Percentiles rank a stretch among this genome's conserved stretches.
These are phyloP conservation scores for Amanita rubescens DNA, from an alignment of 768 basidiomycete genomes.

Conservation along the genomic window DNA sequence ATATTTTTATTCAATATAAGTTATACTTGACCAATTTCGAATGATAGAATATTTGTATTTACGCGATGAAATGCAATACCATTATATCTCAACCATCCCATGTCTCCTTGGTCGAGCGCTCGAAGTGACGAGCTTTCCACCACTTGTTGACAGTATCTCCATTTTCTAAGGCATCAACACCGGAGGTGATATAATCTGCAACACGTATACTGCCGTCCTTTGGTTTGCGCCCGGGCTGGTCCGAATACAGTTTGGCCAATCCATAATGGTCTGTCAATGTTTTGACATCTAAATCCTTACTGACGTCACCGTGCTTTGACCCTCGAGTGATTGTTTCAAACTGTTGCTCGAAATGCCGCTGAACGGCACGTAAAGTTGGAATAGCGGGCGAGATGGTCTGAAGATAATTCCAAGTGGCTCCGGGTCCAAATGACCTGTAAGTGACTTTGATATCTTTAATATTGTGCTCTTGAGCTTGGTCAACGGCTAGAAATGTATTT, in stretches of 20 bases:
- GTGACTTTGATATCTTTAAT: conserved; percentile 30
- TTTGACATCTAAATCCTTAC: not conserved
- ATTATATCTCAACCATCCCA: too few species aligned
- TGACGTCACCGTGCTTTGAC: not conserved
- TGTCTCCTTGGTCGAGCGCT: not conserved
- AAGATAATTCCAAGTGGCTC: not conserved
- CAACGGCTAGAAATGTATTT: conserved; percentile 19
- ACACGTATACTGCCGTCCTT: not conserved
- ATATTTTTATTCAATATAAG: too few species aligned
- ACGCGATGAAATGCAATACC: too few species aligned
- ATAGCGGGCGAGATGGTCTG: not conserved
- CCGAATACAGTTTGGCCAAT: too few species aligned
- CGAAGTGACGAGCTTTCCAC: not conserved
- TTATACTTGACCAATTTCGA: too few species aligned
- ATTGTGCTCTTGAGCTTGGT: conserved; percentile 28
- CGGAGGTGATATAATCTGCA: not conserved
- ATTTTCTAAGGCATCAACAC: not conserved
- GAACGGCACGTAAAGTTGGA: not conserved
- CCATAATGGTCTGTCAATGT: not conserved
- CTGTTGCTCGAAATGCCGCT: not conserved
- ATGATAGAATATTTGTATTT: too few species aligned
- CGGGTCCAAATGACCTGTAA: not conserved
- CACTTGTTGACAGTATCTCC: not conserved
- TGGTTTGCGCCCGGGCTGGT: not conserved
- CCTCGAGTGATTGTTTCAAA: not conserved